Percentiles rank a stretch among this genome's conserved stretches.
phyloP scores from a whole-genome alignment of 2,329 filamentous ascomycete genomes.

The Trichoderma cornu-damae region DNA sequence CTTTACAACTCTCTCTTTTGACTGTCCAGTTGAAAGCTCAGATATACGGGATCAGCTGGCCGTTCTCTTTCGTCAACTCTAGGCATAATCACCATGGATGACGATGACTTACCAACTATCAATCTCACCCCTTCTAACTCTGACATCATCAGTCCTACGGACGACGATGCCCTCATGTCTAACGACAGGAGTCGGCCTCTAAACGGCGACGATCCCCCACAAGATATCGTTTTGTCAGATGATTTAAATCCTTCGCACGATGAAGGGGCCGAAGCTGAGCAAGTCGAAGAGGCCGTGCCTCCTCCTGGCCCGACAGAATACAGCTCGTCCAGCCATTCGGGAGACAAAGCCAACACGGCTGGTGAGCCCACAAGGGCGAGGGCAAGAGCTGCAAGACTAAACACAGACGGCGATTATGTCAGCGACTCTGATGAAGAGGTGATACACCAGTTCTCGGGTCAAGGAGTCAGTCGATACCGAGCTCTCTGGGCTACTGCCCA shows the following conservation, averaged over 20 bases:
- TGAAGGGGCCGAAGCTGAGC: neutral
- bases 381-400: neutral
- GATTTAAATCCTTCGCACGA: too few species aligned
- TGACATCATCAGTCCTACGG: neutral
- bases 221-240: too few species aligned
- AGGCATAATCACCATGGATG: neutral
- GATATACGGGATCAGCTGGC: neutral
- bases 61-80: neutral
- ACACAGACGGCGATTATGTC: neutral
- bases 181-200: neutral
- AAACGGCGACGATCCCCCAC: neutral
- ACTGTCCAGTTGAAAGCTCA: neutral
- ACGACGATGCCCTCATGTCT: neutral
- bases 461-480: neutral
- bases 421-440: slow-evolving; percentile 12
- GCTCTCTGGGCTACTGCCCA: neutral
- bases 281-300: neutral
- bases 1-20: neutral
- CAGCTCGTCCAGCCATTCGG: neutral
- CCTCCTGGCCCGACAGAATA: neutral
- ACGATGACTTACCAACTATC: neutral
- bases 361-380: neutral
- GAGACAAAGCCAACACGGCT: neutral
- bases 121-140: slow-evolving; percentile 16
- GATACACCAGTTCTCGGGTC: neutral